These are phyloP conservation scores for Hyaloperonospora brassicae DNA, from an alignment of 352 stramenopile genomes.

Conservation along the genomic window DNA sequence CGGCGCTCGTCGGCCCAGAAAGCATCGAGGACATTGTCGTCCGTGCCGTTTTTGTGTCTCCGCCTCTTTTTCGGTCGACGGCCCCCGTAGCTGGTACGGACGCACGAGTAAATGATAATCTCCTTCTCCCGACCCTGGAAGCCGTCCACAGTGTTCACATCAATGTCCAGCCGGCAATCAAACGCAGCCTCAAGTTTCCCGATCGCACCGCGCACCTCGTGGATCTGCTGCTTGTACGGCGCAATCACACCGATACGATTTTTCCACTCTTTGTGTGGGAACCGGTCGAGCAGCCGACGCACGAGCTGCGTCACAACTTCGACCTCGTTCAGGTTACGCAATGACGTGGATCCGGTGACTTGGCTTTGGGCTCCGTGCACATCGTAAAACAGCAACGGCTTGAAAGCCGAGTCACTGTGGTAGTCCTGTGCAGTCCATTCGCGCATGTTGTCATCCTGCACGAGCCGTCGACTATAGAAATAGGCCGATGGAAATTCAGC, in stretches of 20 bases:
- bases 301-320: slow-evolving; percentile 82
- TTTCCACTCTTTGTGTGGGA: slow-evolving; percentile 50
- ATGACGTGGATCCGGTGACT: slow-evolving; percentile 59
- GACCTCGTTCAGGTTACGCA: slow-evolving; percentile 74
- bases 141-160: slow-evolving; percentile 95
- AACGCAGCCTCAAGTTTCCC: slow-evolving; percentile 42
- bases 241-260: slow-evolving; percentile 96
- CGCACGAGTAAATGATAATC: slow-evolving; percentile 95
- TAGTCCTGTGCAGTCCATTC: slow-evolving; percentile 71
- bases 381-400: slow-evolving; percentile 62
- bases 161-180: slow-evolving; percentile 45
- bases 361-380: slow-evolving; percentile 60
- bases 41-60: slow-evolving; percentile 8
- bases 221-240: slow-evolving; percentile 96
- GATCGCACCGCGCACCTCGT: slow-evolving; percentile 84
- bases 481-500: slow-evolving; percentile 89
- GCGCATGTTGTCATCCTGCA: slow-evolving; percentile 73
- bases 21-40: slow-evolving; percentile 32
- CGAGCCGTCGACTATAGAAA: slow-evolving; percentile 92
- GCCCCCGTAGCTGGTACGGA: slow-evolving; percentile 81
- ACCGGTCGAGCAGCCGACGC: slow-evolving; percentile 85
- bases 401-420: slow-evolving; percentile 36
- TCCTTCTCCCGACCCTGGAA: slow-evolving; percentile 98
- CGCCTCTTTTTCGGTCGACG: slow-evolving; percentile 22
- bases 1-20: slow-evolving; percentile 96